Evolutionary conservation across 352 stramenopile genomes (phyloP).

Genomic region (Phytophthora chlamydospora): DNA sequence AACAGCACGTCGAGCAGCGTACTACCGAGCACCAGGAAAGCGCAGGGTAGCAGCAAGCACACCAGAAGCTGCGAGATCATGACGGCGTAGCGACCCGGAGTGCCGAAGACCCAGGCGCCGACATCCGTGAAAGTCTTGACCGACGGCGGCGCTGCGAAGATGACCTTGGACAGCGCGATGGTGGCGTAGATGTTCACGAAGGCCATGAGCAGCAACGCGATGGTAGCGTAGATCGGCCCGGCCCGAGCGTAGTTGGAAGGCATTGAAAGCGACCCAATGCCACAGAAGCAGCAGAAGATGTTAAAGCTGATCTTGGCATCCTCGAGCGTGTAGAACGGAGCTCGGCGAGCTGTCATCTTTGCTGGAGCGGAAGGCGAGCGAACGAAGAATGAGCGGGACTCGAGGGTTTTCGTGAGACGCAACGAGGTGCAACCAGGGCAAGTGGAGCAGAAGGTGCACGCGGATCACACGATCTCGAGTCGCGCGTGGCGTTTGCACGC

Average conservation of each 20-base stretch:
- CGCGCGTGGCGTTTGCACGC: constrained; percentile 22
- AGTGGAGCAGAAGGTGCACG: constrained; percentile 22
- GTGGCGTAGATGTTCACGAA: constrained; percentile 69
- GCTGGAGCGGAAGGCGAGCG: constrained; percentile 2
- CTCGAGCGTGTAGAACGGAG: constrained; percentile 50
- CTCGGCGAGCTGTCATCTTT: constrained; percentile 18
- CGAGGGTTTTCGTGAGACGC: constrained; percentile 7
- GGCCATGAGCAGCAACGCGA: constrained; percentile 67
- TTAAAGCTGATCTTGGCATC: constrained; percentile 69
- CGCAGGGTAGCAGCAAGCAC: constrained; percentile 54
- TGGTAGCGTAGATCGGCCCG: constrained; percentile 46
- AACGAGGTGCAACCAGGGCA: constrained; percentile 29
- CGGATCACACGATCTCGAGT: constrained; percentile 20
- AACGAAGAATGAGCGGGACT: constrained; percentile 27
- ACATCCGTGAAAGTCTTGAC: constrained; percentile 59
- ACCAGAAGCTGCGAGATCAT: constrained; percentile 51
- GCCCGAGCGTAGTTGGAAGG: constrained; percentile 68
- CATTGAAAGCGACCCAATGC: constrained; percentile 73
- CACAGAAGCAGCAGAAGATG: constrained; percentile 70
- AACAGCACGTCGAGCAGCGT: constrained; percentile 56
- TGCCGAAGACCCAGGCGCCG: constrained; percentile 50
- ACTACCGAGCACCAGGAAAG: constrained; percentile 59
- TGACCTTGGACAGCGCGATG: constrained; percentile 48
- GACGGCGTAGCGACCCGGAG: constrained; percentile 43
- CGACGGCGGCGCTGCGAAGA: constrained; percentile 37